Base-by-base conservation (phyloP, 140 eudicot genomes). In the Bidens hawaiensis region DNA sequence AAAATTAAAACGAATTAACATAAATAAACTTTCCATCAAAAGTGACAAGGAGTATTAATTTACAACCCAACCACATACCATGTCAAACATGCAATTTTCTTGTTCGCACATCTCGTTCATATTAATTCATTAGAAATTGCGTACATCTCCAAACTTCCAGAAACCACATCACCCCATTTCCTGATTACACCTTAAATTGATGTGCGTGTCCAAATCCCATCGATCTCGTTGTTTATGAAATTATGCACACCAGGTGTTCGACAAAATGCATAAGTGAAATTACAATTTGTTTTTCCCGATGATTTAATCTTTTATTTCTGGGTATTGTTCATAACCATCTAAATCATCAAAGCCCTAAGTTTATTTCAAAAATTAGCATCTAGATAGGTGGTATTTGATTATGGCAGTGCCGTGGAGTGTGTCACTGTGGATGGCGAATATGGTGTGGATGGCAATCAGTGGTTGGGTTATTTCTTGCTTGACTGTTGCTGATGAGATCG, bases 381-480 rank as follows among this genome's bases (percentile, higher is more conserved):
- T 31, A 31, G 38, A 17, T 16, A 6, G 15, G 36, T 40, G 55
- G 6, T 46, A 8, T 45, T 13, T 2, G 19, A 62, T 31, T 9
- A 84, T 84, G 97, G 95, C 97, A 50, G 81, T 85, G 33, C 80
- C 79, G n/a, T 89, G 89, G 91, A 71, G 75, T 60, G 22, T 58
- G 69, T 73, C 86, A 26, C 41, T 81, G 23, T 80, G 88, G 82
- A 64, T 80, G 75, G 86, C 79, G 14, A 74, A 76, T 38, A 80
- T 81, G 93, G 71, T 85, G 27, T 85, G 86, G 88, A 14, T 66
- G 65, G 79, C 89, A 21, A 19, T 89, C 3, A 55, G 63, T 69
- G 79, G 85, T 28, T 85, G 95, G 91, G 79, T 89, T 6, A 33
- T 81, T 46, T 80, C 95, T 38, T 82, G 88, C 65, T 76, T 85